These are phyloP conservation scores for Phaseolus coccineus DNA, from an alignment of 331 rosid genomes.

Conservation along the genomic window DNA sequence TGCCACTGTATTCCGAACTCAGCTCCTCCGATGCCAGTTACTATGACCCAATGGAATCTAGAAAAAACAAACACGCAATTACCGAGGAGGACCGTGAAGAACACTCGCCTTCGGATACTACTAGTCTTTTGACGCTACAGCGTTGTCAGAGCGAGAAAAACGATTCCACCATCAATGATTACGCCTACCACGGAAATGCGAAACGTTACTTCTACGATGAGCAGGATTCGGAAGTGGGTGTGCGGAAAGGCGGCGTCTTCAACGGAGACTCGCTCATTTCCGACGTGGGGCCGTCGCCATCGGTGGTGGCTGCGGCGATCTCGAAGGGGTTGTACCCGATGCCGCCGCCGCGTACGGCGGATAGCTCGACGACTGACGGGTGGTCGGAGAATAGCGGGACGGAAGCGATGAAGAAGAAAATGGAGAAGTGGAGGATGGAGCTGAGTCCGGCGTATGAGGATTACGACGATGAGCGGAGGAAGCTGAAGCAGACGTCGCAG, in stretches of 20 bases:
- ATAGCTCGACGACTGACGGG: slow-evolving; percentile 55
- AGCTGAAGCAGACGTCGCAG: slow-evolving; percentile 16
- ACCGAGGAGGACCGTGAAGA: not conserved
- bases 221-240: slow-evolving; percentile 40
- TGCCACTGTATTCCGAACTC: slow-evolving; percentile 76
- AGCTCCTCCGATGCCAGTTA: slow-evolving; percentile 56
- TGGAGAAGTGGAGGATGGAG: slow-evolving; percentile 75
- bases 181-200: not conserved
- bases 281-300: slow-evolving; percentile 77
- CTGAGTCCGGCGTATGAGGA: slow-evolving; percentile 61
- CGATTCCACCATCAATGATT: slow-evolving; percentile 44
- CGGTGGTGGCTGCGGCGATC: slow-evolving; percentile 81
- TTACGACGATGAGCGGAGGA: slow-evolving; percentile 9
- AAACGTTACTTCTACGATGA: slow-evolving; percentile 34
- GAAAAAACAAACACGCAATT: not conserved
- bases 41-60: slow-evolving; percentile 44
- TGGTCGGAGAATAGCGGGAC: slow-evolving; percentile 64
- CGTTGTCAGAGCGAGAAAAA: slow-evolving; percentile 70
- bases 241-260: not conserved
- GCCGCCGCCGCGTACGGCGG: slow-evolving; percentile 36
- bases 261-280: slow-evolving; percentile 65
- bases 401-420: slow-evolving; percentile 74
- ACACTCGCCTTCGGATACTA: not conserved
- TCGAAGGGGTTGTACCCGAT: slow-evolving; percentile 62
- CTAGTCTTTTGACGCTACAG: slow-evolving; percentile 39